A percentile compares a stretch with the other conserved stretches of the same genome.
Evolutionary conservation across 768 basidiomycete species (phyloP).

Genomic region (Amanita fuliginea): DNA sequence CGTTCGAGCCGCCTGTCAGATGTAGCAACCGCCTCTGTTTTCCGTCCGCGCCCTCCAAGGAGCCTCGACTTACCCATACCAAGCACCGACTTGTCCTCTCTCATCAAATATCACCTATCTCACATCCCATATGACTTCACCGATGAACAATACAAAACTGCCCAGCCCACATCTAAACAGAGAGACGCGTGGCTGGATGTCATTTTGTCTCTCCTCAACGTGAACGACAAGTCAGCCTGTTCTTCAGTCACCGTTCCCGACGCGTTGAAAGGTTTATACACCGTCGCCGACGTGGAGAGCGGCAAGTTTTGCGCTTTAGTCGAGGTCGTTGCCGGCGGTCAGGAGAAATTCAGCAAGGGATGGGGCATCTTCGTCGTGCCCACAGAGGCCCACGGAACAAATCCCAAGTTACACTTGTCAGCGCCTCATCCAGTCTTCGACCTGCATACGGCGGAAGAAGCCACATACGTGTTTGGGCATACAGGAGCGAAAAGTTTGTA

Average conservation of each 20-base stretch:
- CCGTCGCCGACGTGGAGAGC: neutral
- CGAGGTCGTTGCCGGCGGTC: neutral
- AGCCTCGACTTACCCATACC: too few species aligned
- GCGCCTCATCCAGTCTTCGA: slow-evolving; percentile 37
- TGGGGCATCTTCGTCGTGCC: slow-evolving; percentile 6
- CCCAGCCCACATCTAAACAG: neutral
- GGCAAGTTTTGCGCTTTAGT: slow-evolving; percentile 3
- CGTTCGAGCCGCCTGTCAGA: too few species aligned
- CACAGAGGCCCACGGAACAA: neutral
- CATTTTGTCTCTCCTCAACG: neutral
- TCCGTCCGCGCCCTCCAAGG: too few species aligned
- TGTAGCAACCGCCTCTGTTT: too few species aligned
- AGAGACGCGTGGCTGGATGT: neutral
- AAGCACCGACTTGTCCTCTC: neutral
- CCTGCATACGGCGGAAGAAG: slow-evolving; percentile 25
- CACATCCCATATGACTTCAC: neutral
- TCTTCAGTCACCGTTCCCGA: neutral
- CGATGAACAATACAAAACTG: neutral
- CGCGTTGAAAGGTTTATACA: neutral
- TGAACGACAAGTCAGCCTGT: neutral
- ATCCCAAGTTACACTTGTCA: slow-evolving; percentile 21
- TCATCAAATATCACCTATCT: neutral
- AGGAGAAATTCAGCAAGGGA: neutral
- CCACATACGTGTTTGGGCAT: slow-evolving; percentile 25
- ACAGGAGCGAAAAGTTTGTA: slow-evolving; percentile 30